Evolutionary conservation across 225 moss, liverwort and hornwort species (phyloP), one percentile per base, ranked within the genome.

Genomic region (Asterella californica): DNA sequence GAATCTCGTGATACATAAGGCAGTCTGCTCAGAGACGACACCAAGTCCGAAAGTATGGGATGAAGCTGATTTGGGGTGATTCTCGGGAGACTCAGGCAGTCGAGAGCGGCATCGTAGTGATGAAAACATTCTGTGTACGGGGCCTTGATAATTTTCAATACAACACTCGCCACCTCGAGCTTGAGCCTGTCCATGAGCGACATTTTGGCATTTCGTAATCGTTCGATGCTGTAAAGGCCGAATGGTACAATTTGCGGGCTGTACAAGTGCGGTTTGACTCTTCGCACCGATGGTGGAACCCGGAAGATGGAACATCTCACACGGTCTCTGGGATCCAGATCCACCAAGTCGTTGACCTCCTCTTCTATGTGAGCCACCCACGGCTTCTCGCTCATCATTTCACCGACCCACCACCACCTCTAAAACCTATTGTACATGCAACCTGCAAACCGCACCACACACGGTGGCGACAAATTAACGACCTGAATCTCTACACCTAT

Each of bases 351-450:
- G 76, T 62, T 61, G 60, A 76, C 46, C 62, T 60, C 60, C 18
- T 76, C 60, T 27, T 76, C 76, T 61, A 76, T 76, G 37, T 76
- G 62, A 12, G 45, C 61, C 59, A 62, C 60, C 76, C 76, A 76
- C 19, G 76, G 45, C 62, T 76, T 76, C 45, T 27, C 76, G 15
- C 21, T 60, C 37, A 42, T 62, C 76, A 76, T 76, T 38, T 76
- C 38, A 22, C 22, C 38, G 30, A 32, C 32, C 1, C 11, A 65
- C 29, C 33, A 0, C 61, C 11, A 15, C 18, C 61, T 34, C 30
- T 6, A n/a, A 32, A 5, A 67, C 14, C 12, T 17, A 17, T 30
- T 8, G 12, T 29, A 49, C 49, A 24, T 50, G 30, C 48, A 15
- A 49, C 5, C 9, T 50, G 73, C 46, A 27, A 47, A 38, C 36